These are phyloP conservation scores for Scheffersomyces ergatensis DNA, from an alignment of 805 yeast species.

Conservation along the genomic window DNA sequence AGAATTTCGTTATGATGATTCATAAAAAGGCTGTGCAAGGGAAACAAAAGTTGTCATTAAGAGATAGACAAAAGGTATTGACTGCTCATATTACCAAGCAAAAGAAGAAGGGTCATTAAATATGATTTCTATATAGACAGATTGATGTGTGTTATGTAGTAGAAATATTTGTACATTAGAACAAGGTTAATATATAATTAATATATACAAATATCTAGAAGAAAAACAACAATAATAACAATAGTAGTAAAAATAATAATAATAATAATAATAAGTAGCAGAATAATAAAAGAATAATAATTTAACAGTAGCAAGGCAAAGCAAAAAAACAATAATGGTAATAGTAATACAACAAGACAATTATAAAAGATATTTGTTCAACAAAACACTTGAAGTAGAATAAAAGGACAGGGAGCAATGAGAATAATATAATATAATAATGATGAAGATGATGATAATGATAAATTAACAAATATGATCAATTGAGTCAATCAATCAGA, in stretches of 20 bases:
- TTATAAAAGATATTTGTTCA: background rate
- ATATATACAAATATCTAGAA: slow-evolving; percentile 1
- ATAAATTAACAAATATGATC: background rate
- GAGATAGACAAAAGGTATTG: slow-evolving; percentile 86
- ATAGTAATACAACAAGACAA: background rate
- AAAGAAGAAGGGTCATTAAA: slow-evolving; percentile 75
- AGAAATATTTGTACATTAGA: background rate
- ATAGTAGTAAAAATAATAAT: background rate
- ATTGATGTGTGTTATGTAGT: too few relatives aligned
- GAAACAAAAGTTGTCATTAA: slow-evolving; percentile 81
- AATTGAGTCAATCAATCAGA: too few relatives aligned
- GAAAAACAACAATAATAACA: background rate
- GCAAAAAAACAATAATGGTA: too few relatives aligned
- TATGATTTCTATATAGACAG: too few relatives aligned
- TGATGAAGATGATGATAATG: background rate
- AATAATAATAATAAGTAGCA: too few relatives aligned
- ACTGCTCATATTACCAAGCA: slow-evolving; percentile 86
- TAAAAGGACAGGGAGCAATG: too few relatives aligned
- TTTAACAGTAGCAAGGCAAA: too few relatives aligned
- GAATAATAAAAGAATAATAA: background rate
- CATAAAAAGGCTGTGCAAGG: slow-evolving; percentile 95
- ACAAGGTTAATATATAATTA: background rate
- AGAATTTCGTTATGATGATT: slow-evolving; percentile 98
- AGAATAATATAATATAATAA: background rate
- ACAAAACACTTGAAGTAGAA: background rate